Base-by-base conservation (phyloP, 352 stramenopile species). In the Globisporangium cylindrosporum region DNA sequence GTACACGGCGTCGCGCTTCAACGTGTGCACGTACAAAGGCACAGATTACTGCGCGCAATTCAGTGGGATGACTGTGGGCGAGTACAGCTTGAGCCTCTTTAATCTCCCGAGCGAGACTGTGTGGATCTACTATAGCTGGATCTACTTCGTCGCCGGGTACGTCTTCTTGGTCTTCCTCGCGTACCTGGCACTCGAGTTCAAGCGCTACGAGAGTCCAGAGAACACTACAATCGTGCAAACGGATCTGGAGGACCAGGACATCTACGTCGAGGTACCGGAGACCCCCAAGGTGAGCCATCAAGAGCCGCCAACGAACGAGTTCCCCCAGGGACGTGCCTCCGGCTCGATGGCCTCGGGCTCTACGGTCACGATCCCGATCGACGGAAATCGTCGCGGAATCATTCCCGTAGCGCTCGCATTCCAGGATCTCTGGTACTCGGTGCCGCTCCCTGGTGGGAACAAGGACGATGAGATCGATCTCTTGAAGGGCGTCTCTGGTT, bases 401-500 rank as follows among this genome's bases (percentile, higher is more conserved):
- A 67, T 77, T n/a, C 80, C 81, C 0, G 80, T 84, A 4, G 73
- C 74, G 6, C 62, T 89, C 20, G 79, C 74, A 8, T 87, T 89
- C 48, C 53, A 86, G 25, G 73, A 89, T 7, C 62, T 89, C 8
- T 88, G 74, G 73, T 89, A 89, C 63, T 84, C 78, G 1, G 80
- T 89, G 9, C 76, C 77, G 10, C 67, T 86, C 34, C 81, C 80
- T 24, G 80, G 76, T 2, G 71, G 69, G 2, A 72, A 56, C n/a
- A 64, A 60, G 22, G 66, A 76, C 25, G 72, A 86, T 6, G 73
- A 83, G 15, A 79, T 97, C 20, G 79, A 95, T 54, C 68, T 98
- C 27, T 71, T 98, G 22, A 92, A 95, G 64, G 84, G 82, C 34
- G 77, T 98, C 2, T 87, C 67, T 58, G 93, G 92, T 20, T 78